Evolutionary conservation across 2,329 filamentous ascomycete genomes (phyloP).

Genomic region (Colletotrichum cereale): DNA sequence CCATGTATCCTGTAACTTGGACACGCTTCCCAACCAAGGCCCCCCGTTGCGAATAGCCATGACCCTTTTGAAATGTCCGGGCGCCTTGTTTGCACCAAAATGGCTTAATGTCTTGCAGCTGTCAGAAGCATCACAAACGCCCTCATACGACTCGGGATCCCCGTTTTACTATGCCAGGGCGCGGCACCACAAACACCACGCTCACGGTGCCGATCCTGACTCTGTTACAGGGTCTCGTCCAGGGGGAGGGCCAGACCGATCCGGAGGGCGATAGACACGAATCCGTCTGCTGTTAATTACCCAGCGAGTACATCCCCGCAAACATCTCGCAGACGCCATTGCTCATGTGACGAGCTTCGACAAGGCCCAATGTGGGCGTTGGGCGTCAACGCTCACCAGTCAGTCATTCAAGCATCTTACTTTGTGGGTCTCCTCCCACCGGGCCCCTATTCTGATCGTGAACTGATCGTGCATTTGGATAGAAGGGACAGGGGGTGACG

Average conservation of each 20-base stretch:
- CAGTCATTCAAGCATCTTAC: not conserved
- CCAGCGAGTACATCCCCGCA: not conserved
- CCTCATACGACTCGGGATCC: constrained; percentile 26
- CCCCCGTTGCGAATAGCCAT: constrained; percentile 16
- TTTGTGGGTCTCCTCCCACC: not conserved
- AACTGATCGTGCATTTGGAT: too few species aligned
- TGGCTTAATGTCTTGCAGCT: constrained; percentile 36
- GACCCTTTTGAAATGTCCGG: constrained; percentile 15
- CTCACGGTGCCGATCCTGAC: constrained; percentile 28
- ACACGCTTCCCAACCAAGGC: constrained; percentile 5
- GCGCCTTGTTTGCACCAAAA: constrained; percentile 9
- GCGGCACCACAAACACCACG: constrained; percentile 9
- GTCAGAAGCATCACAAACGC: constrained; percentile 29
- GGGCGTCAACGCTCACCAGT: constrained; percentile 11
- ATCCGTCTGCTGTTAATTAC: not conserved
- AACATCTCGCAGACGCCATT: constrained; percentile 27
- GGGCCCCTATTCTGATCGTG: too few species aligned
- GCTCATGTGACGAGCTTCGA: constrained; percentile 36
- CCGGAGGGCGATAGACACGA: constrained; percentile 19
- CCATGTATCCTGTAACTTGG: constrained; percentile 7
- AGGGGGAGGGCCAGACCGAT: constrained; percentile 11
- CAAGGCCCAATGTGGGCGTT: constrained; percentile 9
- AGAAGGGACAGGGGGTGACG: not conserved
- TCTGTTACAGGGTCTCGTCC: constrained; percentile 3
- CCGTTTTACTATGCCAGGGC: constrained; percentile 23